Evolutionary conservation across 306 rosid species (phyloP).

Genomic region (Betula pendula): DNA sequence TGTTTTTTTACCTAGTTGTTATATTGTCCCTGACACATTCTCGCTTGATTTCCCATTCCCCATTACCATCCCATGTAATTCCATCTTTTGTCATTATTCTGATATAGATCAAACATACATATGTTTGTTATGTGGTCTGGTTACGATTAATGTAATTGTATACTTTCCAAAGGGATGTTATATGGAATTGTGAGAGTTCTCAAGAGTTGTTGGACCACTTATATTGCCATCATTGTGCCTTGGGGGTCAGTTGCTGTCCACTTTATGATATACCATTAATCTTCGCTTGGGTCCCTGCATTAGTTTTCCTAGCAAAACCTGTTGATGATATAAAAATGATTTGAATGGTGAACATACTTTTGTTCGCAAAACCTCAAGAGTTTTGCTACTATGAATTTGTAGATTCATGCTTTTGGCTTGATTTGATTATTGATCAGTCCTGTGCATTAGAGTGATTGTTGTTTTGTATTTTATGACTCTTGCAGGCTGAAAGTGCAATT

Average conservation of each 20-base stretch:
- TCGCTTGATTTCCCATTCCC: neutral
- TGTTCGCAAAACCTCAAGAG: slow-evolving; percentile 10
- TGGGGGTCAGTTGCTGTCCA: neutral
- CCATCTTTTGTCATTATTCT: neutral
- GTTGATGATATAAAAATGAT: neutral
- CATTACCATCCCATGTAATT: neutral
- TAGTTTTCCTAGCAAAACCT: slow-evolving; percentile 15
- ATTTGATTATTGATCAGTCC: neutral
- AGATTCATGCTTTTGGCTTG: neutral
- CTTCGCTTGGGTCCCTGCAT: slow-evolving; percentile 23
- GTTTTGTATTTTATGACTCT: neutral
- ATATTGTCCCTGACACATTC: neutral
- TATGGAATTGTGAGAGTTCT: neutral
- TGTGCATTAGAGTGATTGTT: neutral
- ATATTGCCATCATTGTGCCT: neutral
- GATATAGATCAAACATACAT: neutral
- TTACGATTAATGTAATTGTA: neutral
- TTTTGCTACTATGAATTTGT: slow-evolving; percentile 9
- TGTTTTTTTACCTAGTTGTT: neutral
- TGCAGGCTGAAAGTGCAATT: slow-evolving; percentile 98
- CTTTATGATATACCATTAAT: slow-evolving; percentile 4
- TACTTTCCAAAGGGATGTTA: slow-evolving; percentile 1
- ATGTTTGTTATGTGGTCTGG: neutral
- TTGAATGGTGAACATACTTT: slow-evolving; percentile 5
- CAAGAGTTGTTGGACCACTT: slow-evolving; percentile 5